Base-by-base conservation (phyloP, 345 rosid species). In the Dipteronia sinensis region DNA sequence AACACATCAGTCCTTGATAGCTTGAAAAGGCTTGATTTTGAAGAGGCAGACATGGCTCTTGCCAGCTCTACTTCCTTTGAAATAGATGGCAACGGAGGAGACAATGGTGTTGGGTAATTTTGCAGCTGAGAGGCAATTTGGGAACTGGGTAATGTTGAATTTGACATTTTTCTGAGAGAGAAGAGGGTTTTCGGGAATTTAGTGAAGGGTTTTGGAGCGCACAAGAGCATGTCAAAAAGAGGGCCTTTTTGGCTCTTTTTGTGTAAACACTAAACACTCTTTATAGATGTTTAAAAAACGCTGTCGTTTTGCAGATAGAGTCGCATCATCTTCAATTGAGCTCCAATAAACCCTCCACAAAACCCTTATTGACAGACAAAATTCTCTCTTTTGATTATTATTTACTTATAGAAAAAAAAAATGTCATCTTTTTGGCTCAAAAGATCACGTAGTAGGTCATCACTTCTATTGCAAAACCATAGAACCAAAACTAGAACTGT, bases 11-110 rank as follows among this genome's bases (percentile, higher is more conserved):
- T 74, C 75, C 80, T 72, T 25, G 87, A 86, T 17, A 96, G 84
- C 70, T 81, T 76, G 74, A 84, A 91, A 68, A 87, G 85, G 86
- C 86, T 85, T 64, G 97, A 94, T 78, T 84, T 90, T 61, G 98
- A 88, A 46, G 97, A 89, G 17, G 99, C 98, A 69, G 92, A 83
- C 86, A 87, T 83, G 58, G 97, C 99, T 79, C 97, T 88, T 16
- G 79, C 84, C 15, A 91, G 82, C 84, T 94, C 97, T 13, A 94
- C 81, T 61, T 89, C 82, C 85, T 90, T 95, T 15, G 99, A 91
- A 47, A 90, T 83, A 17, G 86, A 72, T 40, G 98, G 93, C 23
- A 89, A 80, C 0, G 98, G 88, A 72, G 95, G 89, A 2, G 97
- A 88, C 23, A 96, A 75, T n/a, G 98, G 98, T 68, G 69, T 84